Conservation (phyloP, 2,329 filamentous ascomycete genomes). For the Trichoderma koningii region DNA sequence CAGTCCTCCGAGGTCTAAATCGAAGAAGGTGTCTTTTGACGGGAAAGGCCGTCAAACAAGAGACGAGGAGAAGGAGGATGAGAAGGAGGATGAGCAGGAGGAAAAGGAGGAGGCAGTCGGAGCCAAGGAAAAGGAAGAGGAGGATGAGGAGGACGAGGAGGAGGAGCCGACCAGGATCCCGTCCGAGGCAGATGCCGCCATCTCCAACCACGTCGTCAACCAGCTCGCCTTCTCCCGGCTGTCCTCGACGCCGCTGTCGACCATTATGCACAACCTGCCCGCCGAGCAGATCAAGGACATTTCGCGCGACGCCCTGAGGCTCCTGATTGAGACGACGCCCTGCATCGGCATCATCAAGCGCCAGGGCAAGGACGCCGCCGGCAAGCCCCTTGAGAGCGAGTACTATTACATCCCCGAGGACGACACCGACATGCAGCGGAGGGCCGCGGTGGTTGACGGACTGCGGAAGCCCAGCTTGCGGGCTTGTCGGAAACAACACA, state of each 20-base stretch:
- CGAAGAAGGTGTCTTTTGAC: constrained; percentile 4
- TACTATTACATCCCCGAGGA: constrained; percentile 94
- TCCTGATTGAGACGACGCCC: constrained; percentile 69
- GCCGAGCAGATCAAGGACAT: constrained; percentile 58
- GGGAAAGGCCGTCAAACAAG: constrained; percentile 9
- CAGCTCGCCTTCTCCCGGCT: constrained; percentile 93
- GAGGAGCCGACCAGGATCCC: constrained; percentile 8
- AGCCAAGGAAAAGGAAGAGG: constrained; percentile 23
- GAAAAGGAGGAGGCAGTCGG: neutral
- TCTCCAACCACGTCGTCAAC: constrained; percentile 88
- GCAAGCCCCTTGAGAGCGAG: constrained; percentile 90
- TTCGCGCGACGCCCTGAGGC: constrained; percentile 64
- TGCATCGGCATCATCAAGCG: constrained; percentile 88
- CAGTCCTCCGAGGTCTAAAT: constrained; percentile 12
- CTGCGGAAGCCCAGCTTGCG: constrained; percentile 86
- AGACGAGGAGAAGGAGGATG: constrained; percentile 6
- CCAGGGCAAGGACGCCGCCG: constrained; percentile 93
- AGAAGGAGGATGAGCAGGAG: neutral
- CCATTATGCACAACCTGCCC: constrained; percentile 85
- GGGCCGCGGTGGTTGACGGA: constrained; percentile 80
- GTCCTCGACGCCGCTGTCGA: constrained; percentile 86
- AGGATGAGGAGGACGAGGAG: constrained; percentile 23
- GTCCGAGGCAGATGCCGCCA: constrained; percentile 43
- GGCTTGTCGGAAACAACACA: constrained; percentile 92
- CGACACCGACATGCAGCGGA: constrained; percentile 76